Evolutionary conservation across 2,329 filamentous ascomycete genomes (phyloP).

Genomic region (Hypoxylon sp.): DNA sequence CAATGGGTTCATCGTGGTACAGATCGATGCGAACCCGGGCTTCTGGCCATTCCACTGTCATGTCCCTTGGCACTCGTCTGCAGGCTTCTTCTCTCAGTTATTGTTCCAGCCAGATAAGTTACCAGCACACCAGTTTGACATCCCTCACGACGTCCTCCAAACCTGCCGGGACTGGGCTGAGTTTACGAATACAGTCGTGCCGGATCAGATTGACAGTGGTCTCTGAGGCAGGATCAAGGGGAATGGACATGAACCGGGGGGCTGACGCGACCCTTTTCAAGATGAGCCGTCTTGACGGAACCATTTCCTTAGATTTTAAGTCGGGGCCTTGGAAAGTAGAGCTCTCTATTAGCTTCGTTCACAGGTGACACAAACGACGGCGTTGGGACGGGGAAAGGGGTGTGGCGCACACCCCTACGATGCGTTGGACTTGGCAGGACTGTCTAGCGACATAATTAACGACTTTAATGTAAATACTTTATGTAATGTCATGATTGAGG

Average conservation of each 20-base stretch:
- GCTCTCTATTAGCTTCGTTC: slow-evolving; percentile 1
- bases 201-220: slow-evolving; percentile 57
- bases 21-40: slow-evolving; percentile 64
- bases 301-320: background rate
- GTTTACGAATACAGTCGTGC: slow-evolving; percentile 51
- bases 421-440: background rate
- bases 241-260: background rate
- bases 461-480: slow-evolving; percentile 26
- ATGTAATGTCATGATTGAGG: background rate
- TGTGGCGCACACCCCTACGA: background rate
- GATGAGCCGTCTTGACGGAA: background rate
- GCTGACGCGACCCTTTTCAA: background rate
- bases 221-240: slow-evolving; percentile 39
- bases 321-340: background rate
- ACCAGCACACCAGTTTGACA: slow-evolving; percentile 36
- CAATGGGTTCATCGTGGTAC: slow-evolving; percentile 62
- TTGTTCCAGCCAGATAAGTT: slow-evolving; percentile 51
- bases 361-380: slow-evolving; percentile 15
- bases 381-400: slow-evolving; percentile 4
- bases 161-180: slow-evolving; percentile 56
- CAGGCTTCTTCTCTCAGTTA: slow-evolving; percentile 59
- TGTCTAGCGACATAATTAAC: slow-evolving; percentile 6
- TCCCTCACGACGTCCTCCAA: slow-evolving; percentile 54
- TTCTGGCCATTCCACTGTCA: slow-evolving; percentile 65
- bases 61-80: slow-evolving; percentile 61